Evolutionary conservation across 1,139 yeast genomes (phyloP), one percentile per base, ranked within the genome.

Genomic region (Cylindricascospora bacillispora): DNA sequence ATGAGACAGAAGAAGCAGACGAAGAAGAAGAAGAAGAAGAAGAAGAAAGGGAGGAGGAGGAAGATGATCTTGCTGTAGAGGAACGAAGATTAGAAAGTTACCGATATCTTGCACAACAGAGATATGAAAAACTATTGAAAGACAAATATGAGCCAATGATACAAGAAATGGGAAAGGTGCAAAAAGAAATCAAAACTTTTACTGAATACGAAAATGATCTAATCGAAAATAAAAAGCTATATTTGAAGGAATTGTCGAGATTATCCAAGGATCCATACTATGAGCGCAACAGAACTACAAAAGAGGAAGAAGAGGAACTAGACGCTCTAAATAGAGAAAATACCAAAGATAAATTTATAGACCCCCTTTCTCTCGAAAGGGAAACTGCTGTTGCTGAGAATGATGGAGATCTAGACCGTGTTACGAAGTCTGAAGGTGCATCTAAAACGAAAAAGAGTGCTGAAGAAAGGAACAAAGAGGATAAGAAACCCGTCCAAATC

Each of bases 281-380:
- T 32, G 54, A 47, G 36, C 49, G 39, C 24, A 44, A 36, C 25
- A 36, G 54, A 26, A 26, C 44, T 2, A 44, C 33, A 37, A 47
- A 37, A 30, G 41, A 38, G 10, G 29, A 34, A 5, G 56, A 50
- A 34, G 39, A 34, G 16, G 28, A 27, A 12, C 30, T 25, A 13
- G 56, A 51, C 34, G 33, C 30, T 3, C 28, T 30, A 15, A 42
- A 51, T 33, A 41, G 52, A 19, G 37, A 35, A 7, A 34, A 31
- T 29, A 25, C 34, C 21, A 39, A 38, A 7, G 24, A 26, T 10
- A 14, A 25, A n/a, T 23, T 13, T 19, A 15, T 6, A 15, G 19
- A 25, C 13, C 10, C 11, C 10, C 11, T 7, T 11, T 3, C 4
- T 12, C 20, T 22, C 9, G 19, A 20, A 13, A 15, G 15, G 7